Base-by-base conservation (phyloP, 345 rosid genomes). In the Abelmoschus esculentus region DNA sequence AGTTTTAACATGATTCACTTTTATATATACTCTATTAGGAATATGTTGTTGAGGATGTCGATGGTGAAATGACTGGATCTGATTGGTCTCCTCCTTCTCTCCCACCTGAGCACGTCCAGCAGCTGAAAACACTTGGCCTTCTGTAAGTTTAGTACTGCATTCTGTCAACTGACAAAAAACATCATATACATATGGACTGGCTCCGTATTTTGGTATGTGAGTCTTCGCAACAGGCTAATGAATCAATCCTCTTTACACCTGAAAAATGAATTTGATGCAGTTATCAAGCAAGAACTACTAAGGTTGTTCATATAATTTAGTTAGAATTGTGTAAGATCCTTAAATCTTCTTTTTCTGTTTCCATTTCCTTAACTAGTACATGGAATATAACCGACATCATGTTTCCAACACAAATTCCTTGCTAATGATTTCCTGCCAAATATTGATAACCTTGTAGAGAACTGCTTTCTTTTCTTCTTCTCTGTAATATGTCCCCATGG, bases 41-140 rank as follows among this genome's bases (percentile, higher is more conserved):
- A 74, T 96, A 96, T 73, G 98, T 96, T 53, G 99, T 96, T 9
- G 98, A 96, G 83, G 99, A 96, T 81, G 97, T 90, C 44, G 99
- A 96, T 71, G 97, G 89, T 0, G 98, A 96, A 73, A 84, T 82
- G 81, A 86, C 72, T 4, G 97, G 89, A 66, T 86, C 93, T 5
- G 96, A 96, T 44, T 96, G 99, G 98, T 78, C 88, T 62, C 90
- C 99, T 13, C 95, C 92, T 4, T 84, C 86, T 78, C 88, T 96
- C 59, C 96, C 99, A 5, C 65, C 87, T 0, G 98, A 96, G 77
- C 98, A 96, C 64, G 40, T 96, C 67, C 99, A 87, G 77, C 99
- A 92, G 80, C 92, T 92, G 83, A 96, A 96, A 79, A 74, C 83
- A 6, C 92, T 96, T 46, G 98, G 97, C 53, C 97, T 95, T 28